Conservation (phyloP, 257 asterid species). For the Solanum boliviense region DNA sequence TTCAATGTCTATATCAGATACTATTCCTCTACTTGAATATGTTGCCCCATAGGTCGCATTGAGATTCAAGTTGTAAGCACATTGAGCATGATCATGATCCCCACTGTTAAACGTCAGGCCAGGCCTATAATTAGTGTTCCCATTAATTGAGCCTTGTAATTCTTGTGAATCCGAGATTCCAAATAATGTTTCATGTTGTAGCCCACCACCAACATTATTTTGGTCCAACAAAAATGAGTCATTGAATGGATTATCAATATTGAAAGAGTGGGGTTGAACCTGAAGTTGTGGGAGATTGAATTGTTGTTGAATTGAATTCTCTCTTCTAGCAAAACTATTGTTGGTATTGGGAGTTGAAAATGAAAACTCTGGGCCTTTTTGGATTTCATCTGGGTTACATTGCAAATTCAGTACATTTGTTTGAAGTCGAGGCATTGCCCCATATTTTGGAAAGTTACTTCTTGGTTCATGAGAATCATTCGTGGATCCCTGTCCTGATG, state of each 20-base stretch:
- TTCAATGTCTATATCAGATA: fast-evolving
- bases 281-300: not conserved
- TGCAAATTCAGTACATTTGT: not conserved
- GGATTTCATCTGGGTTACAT: not conserved
- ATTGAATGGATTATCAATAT: not conserved
- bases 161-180: not conserved
- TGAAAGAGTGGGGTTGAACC: not conserved
- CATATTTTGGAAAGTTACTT: not conserved
- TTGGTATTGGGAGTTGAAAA: not conserved
- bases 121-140: not conserved
- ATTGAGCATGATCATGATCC: not conserved
- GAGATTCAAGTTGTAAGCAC: not conserved
- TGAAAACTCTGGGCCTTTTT: no score
- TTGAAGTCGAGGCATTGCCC: not conserved
- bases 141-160: not conserved
- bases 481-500: not conserved
- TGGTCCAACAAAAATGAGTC: not conserved
- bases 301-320: not conserved
- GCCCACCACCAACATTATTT: not conserved
- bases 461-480: not conserved
- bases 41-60: not conserved
- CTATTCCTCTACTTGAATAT: not conserved
- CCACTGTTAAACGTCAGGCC: not conserved
- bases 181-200: not conserved
- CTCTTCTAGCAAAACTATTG: not conserved